These are phyloP conservation scores for Malbranchea cinnamomea DNA, from an alignment of 2,329 filamentous ascomycete species.

Conservation along the genomic window DNA sequence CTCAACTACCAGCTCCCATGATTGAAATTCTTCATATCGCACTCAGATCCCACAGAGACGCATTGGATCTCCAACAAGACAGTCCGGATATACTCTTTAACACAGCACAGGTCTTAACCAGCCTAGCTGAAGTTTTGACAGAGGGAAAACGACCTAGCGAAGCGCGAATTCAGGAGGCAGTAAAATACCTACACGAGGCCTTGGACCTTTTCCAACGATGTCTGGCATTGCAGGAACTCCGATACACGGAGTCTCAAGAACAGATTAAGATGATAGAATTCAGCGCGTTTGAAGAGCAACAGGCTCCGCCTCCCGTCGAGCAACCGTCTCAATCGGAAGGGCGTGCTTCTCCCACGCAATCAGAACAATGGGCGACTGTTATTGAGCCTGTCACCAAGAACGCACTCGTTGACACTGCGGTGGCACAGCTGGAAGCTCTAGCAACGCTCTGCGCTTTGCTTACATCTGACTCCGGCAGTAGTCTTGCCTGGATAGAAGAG, in stretches of 20 bases:
- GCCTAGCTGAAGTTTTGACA: constrained; percentile 45
- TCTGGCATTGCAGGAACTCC: constrained; percentile 37
- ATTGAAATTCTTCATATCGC: constrained; percentile 44
- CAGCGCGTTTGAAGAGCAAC: constrained; percentile 9
- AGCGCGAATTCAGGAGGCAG: constrained; percentile 30
- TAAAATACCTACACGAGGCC: constrained; percentile 43
- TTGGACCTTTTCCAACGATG: constrained; percentile 45
- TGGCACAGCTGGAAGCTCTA: constrained; percentile 46
- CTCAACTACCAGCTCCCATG: constrained; percentile 39
- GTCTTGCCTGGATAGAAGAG: constrained; percentile 43
- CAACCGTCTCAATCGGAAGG: constrained; percentile 11
- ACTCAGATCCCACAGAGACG: constrained; percentile 48
- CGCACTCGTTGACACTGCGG: constrained; percentile 51
- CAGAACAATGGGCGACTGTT: constrained; percentile 52
- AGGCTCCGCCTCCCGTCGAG: constrained; percentile 8
- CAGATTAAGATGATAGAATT: constrained; percentile 25
- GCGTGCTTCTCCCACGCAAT: constrained; percentile 17
- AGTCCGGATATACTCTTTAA: constrained; percentile 60
- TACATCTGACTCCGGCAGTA: constrained; percentile 26
- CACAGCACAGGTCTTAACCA: constrained; percentile 53
- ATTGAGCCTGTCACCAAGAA: constrained; percentile 50
- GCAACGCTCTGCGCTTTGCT: constrained; percentile 37
- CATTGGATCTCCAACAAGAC: constrained; percentile 42
- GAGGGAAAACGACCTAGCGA: constrained; percentile 36
- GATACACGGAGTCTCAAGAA: constrained; percentile 32